Conservation (phyloP, 331 rosid species). For the Rhamnella rubrinervis region DNA sequence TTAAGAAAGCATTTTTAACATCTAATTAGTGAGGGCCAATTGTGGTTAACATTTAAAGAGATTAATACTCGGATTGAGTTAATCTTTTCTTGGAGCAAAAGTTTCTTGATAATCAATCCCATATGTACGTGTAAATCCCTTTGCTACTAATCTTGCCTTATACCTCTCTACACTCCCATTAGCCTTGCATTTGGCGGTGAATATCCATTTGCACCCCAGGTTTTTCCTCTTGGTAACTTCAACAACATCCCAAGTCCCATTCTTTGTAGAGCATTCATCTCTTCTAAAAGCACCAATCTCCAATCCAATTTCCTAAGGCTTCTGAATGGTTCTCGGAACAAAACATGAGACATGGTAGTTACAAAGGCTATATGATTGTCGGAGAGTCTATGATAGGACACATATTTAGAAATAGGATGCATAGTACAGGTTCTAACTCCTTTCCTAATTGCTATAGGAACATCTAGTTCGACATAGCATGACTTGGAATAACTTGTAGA, state of each 20-base stretch:
- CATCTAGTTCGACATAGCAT: no score
- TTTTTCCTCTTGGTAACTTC: not conserved
- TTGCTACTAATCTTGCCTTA: no score
- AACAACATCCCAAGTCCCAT: not conserved
- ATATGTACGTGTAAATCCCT: no score
- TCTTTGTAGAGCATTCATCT: not conserved
- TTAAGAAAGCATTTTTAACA: not conserved
- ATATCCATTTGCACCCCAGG: not conserved
- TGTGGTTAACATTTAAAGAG: no score
- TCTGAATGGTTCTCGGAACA: not conserved
- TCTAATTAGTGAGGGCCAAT: no score
- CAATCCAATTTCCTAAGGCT: not conserved
- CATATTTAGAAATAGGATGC: not conserved
- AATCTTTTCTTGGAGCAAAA: no score
- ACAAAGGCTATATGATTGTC: not conserved
- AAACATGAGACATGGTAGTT: not conserved
- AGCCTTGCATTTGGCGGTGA: not conserved
- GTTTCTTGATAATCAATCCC: no score
- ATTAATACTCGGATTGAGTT: no score
- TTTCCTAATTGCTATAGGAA: not conserved
- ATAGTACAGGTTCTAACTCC: not conserved
- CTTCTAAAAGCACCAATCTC: not conserved
- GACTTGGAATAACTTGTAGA: not conserved
- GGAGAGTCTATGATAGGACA: not conserved
- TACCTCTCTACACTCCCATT: not conserved